Conservation (phyloP, 2,329 filamentous ascomycete species). For the Cryphonectria radicalis region DNA sequence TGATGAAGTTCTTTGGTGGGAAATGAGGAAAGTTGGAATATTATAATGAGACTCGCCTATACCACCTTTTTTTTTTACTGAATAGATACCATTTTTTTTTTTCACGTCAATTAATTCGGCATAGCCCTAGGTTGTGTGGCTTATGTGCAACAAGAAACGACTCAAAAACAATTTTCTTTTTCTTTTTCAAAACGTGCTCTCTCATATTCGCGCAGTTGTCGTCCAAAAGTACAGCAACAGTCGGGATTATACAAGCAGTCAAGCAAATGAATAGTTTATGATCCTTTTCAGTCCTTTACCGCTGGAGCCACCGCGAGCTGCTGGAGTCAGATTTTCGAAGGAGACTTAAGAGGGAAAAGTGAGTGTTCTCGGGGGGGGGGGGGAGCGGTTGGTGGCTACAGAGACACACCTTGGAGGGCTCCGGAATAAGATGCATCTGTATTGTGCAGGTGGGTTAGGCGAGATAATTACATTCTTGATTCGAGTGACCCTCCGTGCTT, state of each 20-base stretch:
- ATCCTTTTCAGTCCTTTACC: neutral
- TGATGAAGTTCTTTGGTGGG: neutral
- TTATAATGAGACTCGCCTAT: neutral
- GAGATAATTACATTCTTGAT: neutral
- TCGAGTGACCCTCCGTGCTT: neutral
- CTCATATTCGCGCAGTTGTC: neutral
- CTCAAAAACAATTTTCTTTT: neutral
- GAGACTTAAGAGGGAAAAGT: neutral
- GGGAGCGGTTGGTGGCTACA: neutral
- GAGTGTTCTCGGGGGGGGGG: neutral
- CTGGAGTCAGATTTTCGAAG: neutral
- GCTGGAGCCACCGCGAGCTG: neutral
- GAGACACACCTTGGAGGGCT: neutral
- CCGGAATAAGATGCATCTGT: neutral
- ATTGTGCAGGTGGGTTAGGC: neutral
- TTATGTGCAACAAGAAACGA: neutral
- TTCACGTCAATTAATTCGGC: neutral
- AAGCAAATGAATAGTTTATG: neutral
- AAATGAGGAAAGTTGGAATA: neutral
- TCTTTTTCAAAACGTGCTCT: too few species aligned
- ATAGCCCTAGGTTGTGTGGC: neutral
- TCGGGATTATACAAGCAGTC: neutral
- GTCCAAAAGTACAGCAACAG: neutral
- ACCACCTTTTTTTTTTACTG: neutral
- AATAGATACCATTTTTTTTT: slow-evolving; percentile 2